Conservation (phyloP, 768 basidiomycete genomes). For the Termitomyces heimii region DNA sequence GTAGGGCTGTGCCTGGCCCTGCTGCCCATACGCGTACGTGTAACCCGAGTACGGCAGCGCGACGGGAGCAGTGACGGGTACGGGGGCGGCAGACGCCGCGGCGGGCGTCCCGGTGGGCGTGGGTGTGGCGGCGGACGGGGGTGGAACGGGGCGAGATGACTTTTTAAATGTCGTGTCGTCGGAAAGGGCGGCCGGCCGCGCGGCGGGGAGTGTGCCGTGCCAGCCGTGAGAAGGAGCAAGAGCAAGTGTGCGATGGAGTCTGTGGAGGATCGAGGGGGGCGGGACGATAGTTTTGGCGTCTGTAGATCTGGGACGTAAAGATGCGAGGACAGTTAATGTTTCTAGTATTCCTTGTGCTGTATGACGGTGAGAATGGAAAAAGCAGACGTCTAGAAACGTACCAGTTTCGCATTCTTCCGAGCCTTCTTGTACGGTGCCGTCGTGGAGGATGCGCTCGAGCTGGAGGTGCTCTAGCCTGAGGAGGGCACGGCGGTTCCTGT, state of each 20-base stretch:
- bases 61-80: slow-evolving; percentile 18
- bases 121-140: slow-evolving; percentile 14
- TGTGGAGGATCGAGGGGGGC: slow-evolving; percentile 57
- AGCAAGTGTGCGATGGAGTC: slow-evolving; percentile 66
- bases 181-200: slow-evolving; percentile 53
- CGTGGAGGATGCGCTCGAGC: slow-evolving; percentile 41
- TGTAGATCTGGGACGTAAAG: slow-evolving; percentile 60
- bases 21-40: slow-evolving; percentile 27
- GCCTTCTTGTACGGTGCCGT: slow-evolving; percentile 51
- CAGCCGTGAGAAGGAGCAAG: slow-evolving; percentile 56
- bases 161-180: slow-evolving; percentile 70
- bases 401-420: slow-evolving; percentile 85
- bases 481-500: slow-evolving; percentile 60
- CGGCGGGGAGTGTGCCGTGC: slow-evolving; percentile 65
- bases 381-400: too few relatives aligned
- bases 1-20: slow-evolving; percentile 13
- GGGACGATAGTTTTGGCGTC: slow-evolving; percentile 53
- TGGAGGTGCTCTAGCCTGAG: slow-evolving; percentile 63
- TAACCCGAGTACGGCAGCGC: slow-evolving; percentile 26
- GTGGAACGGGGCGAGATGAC: slow-evolving; percentile 32
- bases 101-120: slow-evolving; percentile 14
- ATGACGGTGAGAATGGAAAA: slow-evolving; percentile 9
- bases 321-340: slow-evolving; percentile 61
- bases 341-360: slow-evolving; percentile 69
- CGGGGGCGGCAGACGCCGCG: slow-evolving; percentile 16